Conservation (phyloP, 345 rosid genomes). For the Syzygium oleosum region DNA sequence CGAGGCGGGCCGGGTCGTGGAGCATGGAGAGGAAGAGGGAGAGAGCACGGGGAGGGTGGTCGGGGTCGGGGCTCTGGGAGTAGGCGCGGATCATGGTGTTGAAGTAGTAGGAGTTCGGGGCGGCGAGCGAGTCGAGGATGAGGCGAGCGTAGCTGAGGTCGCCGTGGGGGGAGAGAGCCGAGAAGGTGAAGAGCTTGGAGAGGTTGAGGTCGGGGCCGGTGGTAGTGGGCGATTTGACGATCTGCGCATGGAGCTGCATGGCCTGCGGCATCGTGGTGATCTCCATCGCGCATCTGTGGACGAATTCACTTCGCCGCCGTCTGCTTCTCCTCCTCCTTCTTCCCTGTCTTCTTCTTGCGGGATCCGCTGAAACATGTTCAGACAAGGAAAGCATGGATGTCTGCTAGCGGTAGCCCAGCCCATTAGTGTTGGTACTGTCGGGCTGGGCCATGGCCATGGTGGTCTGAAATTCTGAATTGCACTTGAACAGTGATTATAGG, state of each 20-base stretch:
- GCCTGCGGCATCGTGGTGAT: slow-evolving; percentile 9
- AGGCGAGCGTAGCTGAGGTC: slow-evolving; percentile 4
- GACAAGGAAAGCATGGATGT: not conserved
- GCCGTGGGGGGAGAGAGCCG: slow-evolving; percentile 6
- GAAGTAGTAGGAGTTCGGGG: slow-evolving; percentile 6
- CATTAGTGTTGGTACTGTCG: not conserved
- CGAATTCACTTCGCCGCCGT: not conserved
- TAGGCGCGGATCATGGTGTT: slow-evolving; percentile 14
- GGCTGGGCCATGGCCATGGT: not conserved
- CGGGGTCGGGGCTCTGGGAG: slow-evolving; percentile 6
- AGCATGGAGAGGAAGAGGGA: not conserved
- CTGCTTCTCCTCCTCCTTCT: not conserved
- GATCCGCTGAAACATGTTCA: not conserved
- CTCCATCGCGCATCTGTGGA: not conserved
- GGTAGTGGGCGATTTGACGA: slow-evolving; percentile 2
- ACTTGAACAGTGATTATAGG: not conserved
- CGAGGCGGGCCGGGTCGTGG: not conserved
- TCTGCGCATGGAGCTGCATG: slow-evolving; percentile 7
- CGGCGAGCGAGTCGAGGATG: slow-evolving; percentile 2
- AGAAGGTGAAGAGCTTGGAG: slow-evolving; percentile 10
- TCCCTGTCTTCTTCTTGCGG: not conserved
- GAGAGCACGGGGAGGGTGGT: not conserved
- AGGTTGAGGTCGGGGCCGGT: not conserved
- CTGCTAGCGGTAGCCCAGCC: not conserved
- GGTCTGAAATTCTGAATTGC: not conserved